Conservation (phyloP, 176 grass and related monocot genomes). For the Oryza punctata region DNA sequence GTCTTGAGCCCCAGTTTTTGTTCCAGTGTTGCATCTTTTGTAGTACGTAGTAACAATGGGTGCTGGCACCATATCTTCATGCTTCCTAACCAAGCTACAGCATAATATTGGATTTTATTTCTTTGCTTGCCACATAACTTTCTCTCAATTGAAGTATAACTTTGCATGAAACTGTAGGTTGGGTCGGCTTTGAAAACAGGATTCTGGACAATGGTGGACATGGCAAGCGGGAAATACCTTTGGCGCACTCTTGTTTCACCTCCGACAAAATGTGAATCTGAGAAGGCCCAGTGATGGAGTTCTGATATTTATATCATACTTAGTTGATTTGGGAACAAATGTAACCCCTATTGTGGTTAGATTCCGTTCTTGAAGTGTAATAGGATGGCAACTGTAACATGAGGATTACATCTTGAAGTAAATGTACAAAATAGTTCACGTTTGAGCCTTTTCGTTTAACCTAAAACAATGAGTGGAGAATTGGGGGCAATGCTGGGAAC, state of each 20-base stretch:
- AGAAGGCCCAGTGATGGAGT: conserved; percentile 48
- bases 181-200: conserved; percentile 60
- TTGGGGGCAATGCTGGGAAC: background rate
- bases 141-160: background rate
- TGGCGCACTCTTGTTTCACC: conserved; percentile 74
- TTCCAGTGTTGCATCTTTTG: background rate
- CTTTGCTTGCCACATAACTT: background rate
- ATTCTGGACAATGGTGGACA: conserved; percentile 94
- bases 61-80: background rate
- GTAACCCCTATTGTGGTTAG: background rate
- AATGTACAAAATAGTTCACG: conserved; percentile 28
- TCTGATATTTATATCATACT: conserved; percentile 4
- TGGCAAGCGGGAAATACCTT: conserved; percentile 86
- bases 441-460: conserved; percentile 20
- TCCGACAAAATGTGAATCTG: conserved; percentile 36
- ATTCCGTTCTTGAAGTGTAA: conserved; percentile 16
- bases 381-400: background rate
- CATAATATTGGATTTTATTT: background rate
- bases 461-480: background rate
- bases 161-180: conserved; percentile 52
- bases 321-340: background rate
- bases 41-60: background rate
- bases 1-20: background rate
- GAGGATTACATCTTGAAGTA: background rate
- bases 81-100: background rate